Conservation (phyloP, 805 yeast species). For the Metschnikowia proteae region DNA sequence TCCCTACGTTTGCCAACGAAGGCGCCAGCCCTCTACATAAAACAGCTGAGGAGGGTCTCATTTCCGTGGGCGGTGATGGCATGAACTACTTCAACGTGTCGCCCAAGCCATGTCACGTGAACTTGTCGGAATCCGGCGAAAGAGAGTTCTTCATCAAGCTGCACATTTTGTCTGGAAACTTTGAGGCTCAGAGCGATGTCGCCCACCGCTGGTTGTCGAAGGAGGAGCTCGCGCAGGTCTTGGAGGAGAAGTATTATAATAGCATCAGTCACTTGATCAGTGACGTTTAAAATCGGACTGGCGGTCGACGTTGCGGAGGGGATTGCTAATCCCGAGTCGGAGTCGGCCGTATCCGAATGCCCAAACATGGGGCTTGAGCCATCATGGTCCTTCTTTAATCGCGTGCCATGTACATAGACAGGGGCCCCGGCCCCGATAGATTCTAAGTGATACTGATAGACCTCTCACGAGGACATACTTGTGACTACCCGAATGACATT, state of each 20-base stretch:
- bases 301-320: neutral
- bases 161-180: constrained; percentile 82
- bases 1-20: constrained; percentile 63
- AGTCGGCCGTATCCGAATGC: neutral
- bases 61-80: constrained; percentile 64
- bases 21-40: constrained; percentile 54
- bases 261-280: constrained; percentile 50
- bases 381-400: neutral
- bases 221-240: constrained; percentile 62
- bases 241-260: constrained; percentile 52
- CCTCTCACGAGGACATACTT: neutral
- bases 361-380: no score
- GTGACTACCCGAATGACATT: no score
- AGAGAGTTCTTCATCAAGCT: constrained; percentile 76
- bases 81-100: constrained; percentile 92
- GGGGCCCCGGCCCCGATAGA: neutral
- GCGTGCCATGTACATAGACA: constrained; percentile 9
- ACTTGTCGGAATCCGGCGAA: constrained; percentile 21
- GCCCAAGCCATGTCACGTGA: constrained; percentile 69
- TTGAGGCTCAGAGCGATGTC: constrained; percentile 39
- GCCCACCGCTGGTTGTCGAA: constrained; percentile 82
- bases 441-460: neutral
- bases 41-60: constrained; percentile 72
- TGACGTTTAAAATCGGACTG: constrained; percentile 24
- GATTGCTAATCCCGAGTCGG: neutral